Base-by-base conservation (phyloP, 805 yeast genomes). In the Alloascoidea africana region DNA sequence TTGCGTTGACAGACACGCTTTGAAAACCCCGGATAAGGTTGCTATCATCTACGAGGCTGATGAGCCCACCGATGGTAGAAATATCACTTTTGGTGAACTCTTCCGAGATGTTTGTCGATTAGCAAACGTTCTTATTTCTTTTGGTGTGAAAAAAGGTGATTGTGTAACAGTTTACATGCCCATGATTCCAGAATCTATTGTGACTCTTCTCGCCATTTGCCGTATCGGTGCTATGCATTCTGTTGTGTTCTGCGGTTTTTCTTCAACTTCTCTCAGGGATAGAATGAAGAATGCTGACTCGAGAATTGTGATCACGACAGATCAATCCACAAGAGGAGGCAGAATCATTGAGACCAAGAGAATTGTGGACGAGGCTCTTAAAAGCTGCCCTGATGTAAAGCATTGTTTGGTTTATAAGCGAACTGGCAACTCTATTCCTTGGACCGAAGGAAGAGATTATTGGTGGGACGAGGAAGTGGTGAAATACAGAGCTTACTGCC, bases 1-100 rank as follows among this genome's bases (percentile, higher is more conserved):
- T 62, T 79, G 91, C 58, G 94, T 89, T 45, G 98, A 89, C 59
- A 75, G 97, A 59, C 94, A 91, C 66, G 98, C 98, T 3, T 64
- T 82, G 47, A 70, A 68, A 46, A 79, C 74, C 53, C 97, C 98
- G 34, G 70, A 83, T 54, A 86, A 87, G 62, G 63, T 49, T 1
- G 93, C 93, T n/a, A n/a, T n/a, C n/a, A n/a, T n/a, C n/a, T n/a
- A n/a, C n/a, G 94, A 82, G 63, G 83, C 86, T 38, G 94, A 82
- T 55, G 86, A 76, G 47, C 82, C 77, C 42, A 66, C 65, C 42
- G 73, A 74, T 47, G 75, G 82, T 33, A 60, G 65, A 46, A 65
- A 60, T 19, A 59, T 81, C 50, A 74, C 89, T 16, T 82, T 70
- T 55, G 79, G 78, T 27, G 80, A 82, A 60, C 65, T 82, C 48